Evolutionary conservation across 768 basidiomycete species (phyloP), one percentile per base, ranked within the genome.

Genomic region (Trametes sanguinea): DNA sequence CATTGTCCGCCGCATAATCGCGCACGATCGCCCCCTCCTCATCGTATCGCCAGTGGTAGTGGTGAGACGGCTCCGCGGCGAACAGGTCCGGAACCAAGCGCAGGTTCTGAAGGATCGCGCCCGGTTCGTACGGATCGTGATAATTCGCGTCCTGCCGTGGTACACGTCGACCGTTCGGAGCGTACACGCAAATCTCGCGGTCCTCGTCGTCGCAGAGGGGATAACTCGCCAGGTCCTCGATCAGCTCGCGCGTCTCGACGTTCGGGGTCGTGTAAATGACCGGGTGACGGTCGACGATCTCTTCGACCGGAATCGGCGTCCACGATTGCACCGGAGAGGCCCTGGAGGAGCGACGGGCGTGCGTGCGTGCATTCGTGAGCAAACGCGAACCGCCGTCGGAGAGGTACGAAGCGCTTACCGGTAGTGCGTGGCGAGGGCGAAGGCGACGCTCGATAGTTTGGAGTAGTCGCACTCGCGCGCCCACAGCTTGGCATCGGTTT

Each of bases 361-460:
- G 35, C 35, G 35, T 37, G 35, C 35, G 10, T 37, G 35, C 35
- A 35, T 32, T 50, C 13, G 48, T 17, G 13, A 32, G 29, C 14
- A 8, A 17, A 47, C 46, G 46, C 46, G 27, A 29, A 47, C 22
- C 17, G 17, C 35, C 35, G 35, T 37, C 35, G 35, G 35, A 37
- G 35, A 37, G 35, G 35, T 37, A 22, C 8, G 27, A 10, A 13
- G 47, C 13, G 13, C 22, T 48, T 52, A 52, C 51, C 51, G 13
- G 51, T 52, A 52, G 17, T 52, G 51, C n/a, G 51, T 52, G 14
- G 51, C 51, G 17, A 52, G 33, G 35, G 51, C 35, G 35, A 52
- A 39, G 7, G 51, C 51, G 35, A 52, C 33, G 35, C 51, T 16
- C 11, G 51, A 35, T n/a, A 52, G 35, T 33, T 52, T 52, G 5